Evolutionary conservation across 129 eudicot genomes (phyloP).

Genomic region (Flaveria brownii): DNA sequence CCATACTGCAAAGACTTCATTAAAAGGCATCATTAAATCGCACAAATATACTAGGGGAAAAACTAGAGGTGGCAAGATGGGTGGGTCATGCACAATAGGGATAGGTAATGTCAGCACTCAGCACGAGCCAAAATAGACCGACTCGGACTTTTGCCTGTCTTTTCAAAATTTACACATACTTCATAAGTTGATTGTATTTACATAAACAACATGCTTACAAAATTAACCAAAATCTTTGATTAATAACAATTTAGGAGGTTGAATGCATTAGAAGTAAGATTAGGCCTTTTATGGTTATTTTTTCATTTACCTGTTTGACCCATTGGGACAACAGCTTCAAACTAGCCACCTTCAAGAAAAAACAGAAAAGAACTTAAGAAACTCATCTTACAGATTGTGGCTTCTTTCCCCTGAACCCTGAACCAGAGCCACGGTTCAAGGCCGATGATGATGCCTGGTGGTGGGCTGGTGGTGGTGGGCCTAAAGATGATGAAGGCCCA

Average conservation of each 20-base stretch:
- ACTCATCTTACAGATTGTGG: conserved; percentile 55
- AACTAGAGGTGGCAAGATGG: not conserved
- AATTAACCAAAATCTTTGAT: not conserved
- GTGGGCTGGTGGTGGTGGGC: conserved; percentile 62
- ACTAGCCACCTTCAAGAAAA: not conserved
- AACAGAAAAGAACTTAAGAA: not conserved
- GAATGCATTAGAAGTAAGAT: not conserved
- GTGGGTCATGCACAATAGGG: not conserved
- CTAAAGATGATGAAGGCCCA: conserved; percentile 58
- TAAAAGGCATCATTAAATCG: conserved; percentile 5
- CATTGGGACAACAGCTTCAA: not conserved
- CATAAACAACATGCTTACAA: not conserved
- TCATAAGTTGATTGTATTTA: not conserved
- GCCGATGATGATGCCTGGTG: conserved; percentile 63
- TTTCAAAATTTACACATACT: not conserved
- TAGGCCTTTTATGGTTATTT: not conserved
- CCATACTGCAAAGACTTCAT: conserved; percentile 52
- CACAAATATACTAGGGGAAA: not conserved
- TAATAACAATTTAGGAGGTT: not conserved
- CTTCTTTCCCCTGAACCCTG: conserved; percentile 70
- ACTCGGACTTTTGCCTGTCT: not conserved
- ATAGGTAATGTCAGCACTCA: not conserved
- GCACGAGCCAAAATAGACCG: not conserved
- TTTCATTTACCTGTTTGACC: not conserved
- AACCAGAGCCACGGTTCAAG: conserved; percentile 61